Evolutionary conservation across 257 asterid genomes (phyloP), one percentile per base, ranked within the genome.

Genomic region (Penstemon eatonii): DNA sequence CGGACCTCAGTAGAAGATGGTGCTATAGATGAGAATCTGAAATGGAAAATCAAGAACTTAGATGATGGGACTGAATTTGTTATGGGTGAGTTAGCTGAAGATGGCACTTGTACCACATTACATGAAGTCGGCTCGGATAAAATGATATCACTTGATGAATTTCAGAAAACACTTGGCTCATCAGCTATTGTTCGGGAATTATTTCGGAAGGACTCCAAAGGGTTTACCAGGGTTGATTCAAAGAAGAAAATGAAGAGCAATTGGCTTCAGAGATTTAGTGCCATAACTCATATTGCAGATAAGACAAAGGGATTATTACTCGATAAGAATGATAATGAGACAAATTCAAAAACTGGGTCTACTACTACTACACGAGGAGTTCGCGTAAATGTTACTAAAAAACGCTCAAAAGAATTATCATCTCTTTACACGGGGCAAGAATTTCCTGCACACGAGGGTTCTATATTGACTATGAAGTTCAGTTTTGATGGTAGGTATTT

Each of bases 391-490:
- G 54, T 77, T 3, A 52, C 69, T 9, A 83, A 71, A 60, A 93
- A 90, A 65, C 72, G 57, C 15, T 66, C 79, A 2, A 90, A 90
- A 74, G 97, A 93, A 72, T 69, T 93, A 36, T 87, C 97, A 39
- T 80, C 91, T 4, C 87, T 90, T 51, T 81, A 75, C 70, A 67
- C 79, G 3, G 95, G 92, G 57, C 98, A 92, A 77, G 95, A 92
- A 55, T 82, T 92, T 75, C 80, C 85, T 4, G 98, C 97, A 3
- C 98, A 92, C 15, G 80, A 86, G 58, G 98, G 97, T 70, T 86
- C 96, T 7, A 85, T 92, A 59, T 78, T 85, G 79, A 85, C 96
- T 3, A 86, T 92, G 98, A 90, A 88, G 79, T 92, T 92, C 74
- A 90, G 96, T 73, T 85, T 79, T 7, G 97, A 89, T 67, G 97